Evolutionary conservation across 1,284 basidiomycete genomes (phyloP).

Genomic region (Amylostereum chailletii): DNA sequence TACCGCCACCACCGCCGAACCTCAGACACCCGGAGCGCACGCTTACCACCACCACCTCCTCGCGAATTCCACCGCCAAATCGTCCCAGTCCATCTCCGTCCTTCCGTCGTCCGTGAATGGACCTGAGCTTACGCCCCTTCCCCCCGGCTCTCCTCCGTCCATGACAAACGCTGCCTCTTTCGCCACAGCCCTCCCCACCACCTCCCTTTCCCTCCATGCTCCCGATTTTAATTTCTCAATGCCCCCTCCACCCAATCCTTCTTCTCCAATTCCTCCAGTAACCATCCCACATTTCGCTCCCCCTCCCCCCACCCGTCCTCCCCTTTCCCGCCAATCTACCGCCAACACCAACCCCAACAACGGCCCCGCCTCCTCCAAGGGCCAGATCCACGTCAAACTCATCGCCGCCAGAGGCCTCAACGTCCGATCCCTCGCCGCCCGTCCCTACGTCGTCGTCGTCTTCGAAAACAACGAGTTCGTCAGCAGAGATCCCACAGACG

Average conservation of each 20-base stretch:
- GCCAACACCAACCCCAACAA: constrained; percentile 17
- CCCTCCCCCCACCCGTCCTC: constrained; percentile 24
- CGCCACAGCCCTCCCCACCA: constrained; percentile 57
- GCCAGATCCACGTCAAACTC: constrained; percentile 91
- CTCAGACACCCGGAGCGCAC: constrained; percentile 13
- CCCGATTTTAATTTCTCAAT: constrained; percentile 67
- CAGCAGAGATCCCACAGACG: constrained; percentile 81
- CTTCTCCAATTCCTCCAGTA: constrained; percentile 17
- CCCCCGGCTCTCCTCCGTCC: constrained; percentile 26
- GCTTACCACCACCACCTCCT: constrained; percentile 29
- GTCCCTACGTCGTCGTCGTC: constrained; percentile 95
- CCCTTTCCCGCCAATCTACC: constrained; percentile 20
- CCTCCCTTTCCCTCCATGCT: constrained; percentile 70
- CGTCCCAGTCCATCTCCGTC: too few relatives aligned
- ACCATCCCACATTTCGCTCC: constrained; percentile 24
- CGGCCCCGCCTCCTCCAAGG: constrained; percentile 40
- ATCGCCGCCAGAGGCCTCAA: constrained; percentile 87
- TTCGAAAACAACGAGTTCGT: constrained; percentile 99
- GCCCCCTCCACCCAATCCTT: constrained; percentile 39
- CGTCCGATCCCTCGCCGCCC: constrained; percentile 54
- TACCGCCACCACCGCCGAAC: constrained; percentile 18
- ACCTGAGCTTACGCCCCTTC: constrained; percentile 19
- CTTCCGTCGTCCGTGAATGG: constrained; percentile 13
- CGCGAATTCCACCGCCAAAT: too few relatives aligned
- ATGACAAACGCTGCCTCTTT: constrained; percentile 30